Conservation (phyloP, 2,329 filamentous ascomycete species). For the Tolypocladium ovalisporum region DNA sequence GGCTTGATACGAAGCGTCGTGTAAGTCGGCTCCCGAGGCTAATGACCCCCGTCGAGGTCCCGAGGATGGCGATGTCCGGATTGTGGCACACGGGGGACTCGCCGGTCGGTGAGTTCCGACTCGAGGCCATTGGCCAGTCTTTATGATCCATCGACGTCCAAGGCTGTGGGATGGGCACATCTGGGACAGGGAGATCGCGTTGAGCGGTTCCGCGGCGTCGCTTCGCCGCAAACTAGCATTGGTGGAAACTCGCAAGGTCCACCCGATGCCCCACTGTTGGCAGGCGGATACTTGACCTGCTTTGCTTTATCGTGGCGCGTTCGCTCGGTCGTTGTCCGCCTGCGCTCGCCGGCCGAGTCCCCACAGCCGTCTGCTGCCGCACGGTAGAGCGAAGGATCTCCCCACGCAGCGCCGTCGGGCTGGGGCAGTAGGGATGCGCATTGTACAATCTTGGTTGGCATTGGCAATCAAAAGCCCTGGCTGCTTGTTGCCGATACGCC, state of each 20-base stretch:
- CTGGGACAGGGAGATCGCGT: background rate
- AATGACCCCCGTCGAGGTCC: background rate
- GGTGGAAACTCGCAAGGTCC: background rate
- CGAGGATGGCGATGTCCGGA: background rate
- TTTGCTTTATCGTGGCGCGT: background rate
- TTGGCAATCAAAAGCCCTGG: background rate
- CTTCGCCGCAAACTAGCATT: background rate
- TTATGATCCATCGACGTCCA: background rate
- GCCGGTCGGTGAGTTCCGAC: background rate
- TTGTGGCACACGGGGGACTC: background rate
- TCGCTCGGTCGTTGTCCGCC: background rate
- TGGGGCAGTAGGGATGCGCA: background rate
- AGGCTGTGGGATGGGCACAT: background rate
- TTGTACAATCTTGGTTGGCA: background rate
- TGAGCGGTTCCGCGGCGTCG: background rate
- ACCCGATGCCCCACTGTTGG: background rate
- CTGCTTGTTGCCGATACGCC: no score
- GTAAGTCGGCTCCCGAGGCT: background rate
- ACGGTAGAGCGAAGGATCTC: background rate
- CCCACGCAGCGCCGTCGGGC: background rate
- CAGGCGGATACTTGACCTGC: background rate
- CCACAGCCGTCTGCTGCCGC: background rate
- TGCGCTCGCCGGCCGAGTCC: background rate
- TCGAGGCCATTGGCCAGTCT: background rate
- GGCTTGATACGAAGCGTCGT: background rate